Evolutionary conservation across 192 early-diverging fungal genomes (phyloP), one percentile per base, ranked within the genome.

Genomic region (Podochytrium sp.): DNA sequence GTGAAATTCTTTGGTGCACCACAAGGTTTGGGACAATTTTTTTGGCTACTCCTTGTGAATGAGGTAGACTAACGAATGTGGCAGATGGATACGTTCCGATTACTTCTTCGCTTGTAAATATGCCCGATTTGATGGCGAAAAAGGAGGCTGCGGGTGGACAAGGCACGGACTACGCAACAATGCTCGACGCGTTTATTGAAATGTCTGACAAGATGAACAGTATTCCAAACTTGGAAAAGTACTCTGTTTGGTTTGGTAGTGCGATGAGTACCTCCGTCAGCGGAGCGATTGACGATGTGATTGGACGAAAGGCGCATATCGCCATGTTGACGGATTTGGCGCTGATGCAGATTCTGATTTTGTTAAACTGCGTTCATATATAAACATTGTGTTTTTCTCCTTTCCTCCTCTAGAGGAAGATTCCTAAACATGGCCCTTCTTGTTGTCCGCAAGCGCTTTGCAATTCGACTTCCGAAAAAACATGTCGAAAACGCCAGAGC

Each of bases 261-360:
- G 32, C 29, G 51, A 10, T 29, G 18, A 18, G 33, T n/a, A 20
- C 18, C 2, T 16, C 35, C 3, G n/a, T 47, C 14, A 65, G 38
- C 47, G 20, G 20, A 6, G 43, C 10, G 10, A 18, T 29, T 2
- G 52, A 57, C 30, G 69, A 64, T 27, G 51, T 71, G 25, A 27
- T 77, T 29, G 76, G 76, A 50, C 41, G 76, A 56, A 55, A 49
- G 39, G 76, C 76, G 32, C 76, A 77, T 37, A 73, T 77, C 53
- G 70, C 69, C 33, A 50, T 77, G 33, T 27, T 77, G n/a, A 67
- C 60, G 40, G 68, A 77, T 37, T 16, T 12, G 34, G 34, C 56
- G 39, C 61, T 71, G 7, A 35, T 77, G 49, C 38, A 71, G 10
- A 20, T 73, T 18, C 39, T 64, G 4, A n/a, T 61, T 23, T 14